Evolutionary conservation across 2,329 filamentous ascomycete species (phyloP), one percentile per base, ranked within the genome.

Genomic region (Allantophomopsis cytisporea): DNA sequence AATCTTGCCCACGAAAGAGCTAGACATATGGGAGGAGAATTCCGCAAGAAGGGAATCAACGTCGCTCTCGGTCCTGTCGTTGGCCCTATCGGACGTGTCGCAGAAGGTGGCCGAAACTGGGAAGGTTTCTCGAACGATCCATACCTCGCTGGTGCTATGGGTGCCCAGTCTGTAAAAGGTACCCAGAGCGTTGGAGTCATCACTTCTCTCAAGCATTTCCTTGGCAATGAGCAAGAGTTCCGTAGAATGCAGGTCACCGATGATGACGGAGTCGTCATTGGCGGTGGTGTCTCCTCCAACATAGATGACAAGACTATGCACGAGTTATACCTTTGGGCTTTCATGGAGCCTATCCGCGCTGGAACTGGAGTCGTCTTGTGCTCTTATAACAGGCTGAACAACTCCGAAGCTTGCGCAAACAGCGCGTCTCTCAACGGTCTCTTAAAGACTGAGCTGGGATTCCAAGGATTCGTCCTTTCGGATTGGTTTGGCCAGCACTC

Each of bases 401-500:
- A 75, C 40, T 76, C 72, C 15, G 69, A 80, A 41, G 75, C 73
- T 2, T 85, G 80, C 48, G 71, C 79, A 43, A 87, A 93, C 56
- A 80, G 78, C 47, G 84, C 88, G 54, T 62, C 87, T 2, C 66
- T 89, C 46, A 94, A 91, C 48, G 80, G 80, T 0, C 64, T 94
- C 7, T 63, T 93, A 31, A 93, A 93, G 51, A 82, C 86, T 39
- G 84, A 93, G 55, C 65, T 93, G 1, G 84, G 84, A 3, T 93
- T 93, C 52, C 81, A 91, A 53, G 86, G 85, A 0, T 88, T 85
- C 39, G 73, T 91, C 13, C 82, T 89, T 64, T 80, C 75, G 2
- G 87, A 94, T 55, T 94, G 87, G 86, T 66, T 86, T 4, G 84
- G 83, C 1, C 85, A 93, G 53, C 75, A 83, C 44, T 78, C 80